Percentiles rank a stretch among this genome's conserved stretches.
Conservation (phyloP, 1,284 basidiomycete species). For the Tausonia pullulans region DNA sequence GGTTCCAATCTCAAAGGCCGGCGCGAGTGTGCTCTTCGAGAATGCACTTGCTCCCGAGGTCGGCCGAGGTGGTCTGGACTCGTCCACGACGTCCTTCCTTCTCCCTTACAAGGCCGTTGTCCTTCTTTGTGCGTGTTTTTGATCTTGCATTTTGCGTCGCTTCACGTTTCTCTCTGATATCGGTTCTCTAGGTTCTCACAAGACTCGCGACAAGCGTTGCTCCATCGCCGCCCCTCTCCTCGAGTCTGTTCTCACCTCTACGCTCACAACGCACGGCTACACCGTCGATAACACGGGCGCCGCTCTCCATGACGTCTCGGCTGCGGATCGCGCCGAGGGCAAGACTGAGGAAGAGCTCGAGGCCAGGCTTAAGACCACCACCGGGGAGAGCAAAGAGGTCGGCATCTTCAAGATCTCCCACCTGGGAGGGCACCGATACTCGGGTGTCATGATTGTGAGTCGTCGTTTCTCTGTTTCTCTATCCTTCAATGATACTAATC, state of each 20-base stretch:
- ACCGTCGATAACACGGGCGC: slow-evolving; percentile 31
- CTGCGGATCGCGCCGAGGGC: slow-evolving; percentile 37
- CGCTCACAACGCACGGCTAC: slow-evolving; percentile 29
- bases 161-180: background rate
- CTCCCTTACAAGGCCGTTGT: slow-evolving; percentile 61
- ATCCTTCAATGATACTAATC: background rate
- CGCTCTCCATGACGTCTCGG: slow-evolving; percentile 44
- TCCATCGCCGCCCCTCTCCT: slow-evolving; percentile 73
- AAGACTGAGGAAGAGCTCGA: slow-evolving; percentile 33
- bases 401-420: slow-evolving; percentile 79
- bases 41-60: slow-evolving; percentile 49
- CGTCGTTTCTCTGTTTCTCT: background rate
- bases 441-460: slow-evolving; percentile 78
- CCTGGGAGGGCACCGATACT: slow-evolving; percentile 80
- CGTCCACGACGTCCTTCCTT: slow-evolving; percentile 40
- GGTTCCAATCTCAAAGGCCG: slow-evolving; percentile 49
- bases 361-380: slow-evolving; percentile 39
- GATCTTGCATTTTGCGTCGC: background rate
- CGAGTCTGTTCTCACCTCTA: slow-evolving; percentile 33
- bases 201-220: slow-evolving; percentile 79
- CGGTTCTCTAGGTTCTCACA: slow-evolving; percentile 67
- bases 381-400: slow-evolving; percentile 42
- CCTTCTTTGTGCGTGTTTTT: slow-evolving; percentile 56
- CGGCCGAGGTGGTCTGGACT: slow-evolving; percentile 37
- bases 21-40: slow-evolving; percentile 59